Evolutionary conservation across 805 yeast species (phyloP).

Genomic region (Kregervanrija fluxuum): DNA sequence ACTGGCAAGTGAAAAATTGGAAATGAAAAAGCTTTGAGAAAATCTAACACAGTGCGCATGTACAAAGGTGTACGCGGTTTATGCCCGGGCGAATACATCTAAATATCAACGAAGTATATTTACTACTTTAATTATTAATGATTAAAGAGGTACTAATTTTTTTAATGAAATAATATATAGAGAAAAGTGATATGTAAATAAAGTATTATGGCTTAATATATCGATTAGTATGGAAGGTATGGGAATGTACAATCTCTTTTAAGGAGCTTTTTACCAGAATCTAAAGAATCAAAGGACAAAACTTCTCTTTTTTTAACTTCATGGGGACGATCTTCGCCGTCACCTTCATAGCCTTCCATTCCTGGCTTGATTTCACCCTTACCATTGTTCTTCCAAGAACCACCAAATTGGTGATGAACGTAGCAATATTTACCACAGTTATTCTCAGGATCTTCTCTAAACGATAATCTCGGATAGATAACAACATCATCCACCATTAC

Average conservation of each 20-base stretch:
- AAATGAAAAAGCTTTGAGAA: too few species aligned
- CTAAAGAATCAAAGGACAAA: not conserved
- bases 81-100: not conserved
- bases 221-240: not conserved
- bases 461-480: slow-evolving; percentile 27
- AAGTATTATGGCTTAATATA: not conserved
- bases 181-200: not conserved
- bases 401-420: slow-evolving; percentile 29
- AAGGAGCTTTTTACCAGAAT: not conserved
- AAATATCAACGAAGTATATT: too few species aligned
- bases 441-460: slow-evolving; percentile 28
- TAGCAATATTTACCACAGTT: slow-evolving; percentile 30
- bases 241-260: slow-evolving; percentile 3
- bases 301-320: slow-evolving; percentile 14
- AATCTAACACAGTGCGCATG: not conserved
- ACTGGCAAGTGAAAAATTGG: too few species aligned
- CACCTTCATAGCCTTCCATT: slow-evolving; percentile 21
- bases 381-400: slow-evolving; percentile 31
- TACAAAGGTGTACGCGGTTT: not conserved
- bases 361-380: slow-evolving; percentile 30
- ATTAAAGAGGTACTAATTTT: not conserved
- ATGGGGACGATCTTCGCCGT: slow-evolving; percentile 10
- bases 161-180: not conserved
- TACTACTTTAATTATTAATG: not conserved
- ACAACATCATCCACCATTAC: slow-evolving; percentile 30